Evolutionary conservation across 140 eudicot genomes (phyloP).

Genomic region (Cichorium intybus): DNA sequence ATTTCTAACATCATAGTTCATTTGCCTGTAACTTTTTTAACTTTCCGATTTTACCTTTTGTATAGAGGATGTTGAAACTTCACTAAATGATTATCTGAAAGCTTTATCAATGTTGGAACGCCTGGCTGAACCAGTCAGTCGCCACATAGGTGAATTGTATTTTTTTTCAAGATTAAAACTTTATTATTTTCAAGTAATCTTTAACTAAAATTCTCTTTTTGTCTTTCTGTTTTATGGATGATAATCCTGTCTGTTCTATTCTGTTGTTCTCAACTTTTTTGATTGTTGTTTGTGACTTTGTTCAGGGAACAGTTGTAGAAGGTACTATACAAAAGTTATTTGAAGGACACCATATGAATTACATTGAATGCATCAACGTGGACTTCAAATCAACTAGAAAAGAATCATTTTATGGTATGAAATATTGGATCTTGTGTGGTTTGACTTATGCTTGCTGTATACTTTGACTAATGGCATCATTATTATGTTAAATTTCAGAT

Average conservation of each 20-base stretch:
- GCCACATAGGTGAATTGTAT: too few relatives aligned
- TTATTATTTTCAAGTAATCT: too few relatives aligned
- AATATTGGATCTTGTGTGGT: constrained; percentile 1
- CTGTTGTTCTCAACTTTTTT: constrained; percentile 14
- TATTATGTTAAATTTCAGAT: constrained; percentile 48
- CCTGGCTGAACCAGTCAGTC: too few relatives aligned
- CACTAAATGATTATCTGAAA: too few relatives aligned
- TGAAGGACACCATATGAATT: constrained; percentile 99
- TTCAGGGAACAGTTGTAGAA: constrained; percentile 96
- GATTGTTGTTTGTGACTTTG: constrained; percentile 23
- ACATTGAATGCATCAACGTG: constrained; percentile 88
- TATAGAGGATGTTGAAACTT: too few relatives aligned
- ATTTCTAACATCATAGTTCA: too few relatives aligned
- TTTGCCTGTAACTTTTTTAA: too few relatives aligned
- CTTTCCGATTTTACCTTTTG: too few relatives aligned
- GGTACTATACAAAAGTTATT: constrained; percentile 95
- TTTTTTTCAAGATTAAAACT: too few relatives aligned
- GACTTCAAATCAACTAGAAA: constrained; percentile 95
- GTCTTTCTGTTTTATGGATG: background rate
- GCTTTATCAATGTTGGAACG: too few relatives aligned
- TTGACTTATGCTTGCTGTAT: background rate
- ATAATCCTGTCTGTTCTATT: background rate
- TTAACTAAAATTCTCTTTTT: too few relatives aligned
- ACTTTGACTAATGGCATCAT: background rate
- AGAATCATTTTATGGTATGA: constrained; percentile 97